Conservation (phyloP, 371 early-diverging fungal species). For the Mortierella sp. region DNA sequence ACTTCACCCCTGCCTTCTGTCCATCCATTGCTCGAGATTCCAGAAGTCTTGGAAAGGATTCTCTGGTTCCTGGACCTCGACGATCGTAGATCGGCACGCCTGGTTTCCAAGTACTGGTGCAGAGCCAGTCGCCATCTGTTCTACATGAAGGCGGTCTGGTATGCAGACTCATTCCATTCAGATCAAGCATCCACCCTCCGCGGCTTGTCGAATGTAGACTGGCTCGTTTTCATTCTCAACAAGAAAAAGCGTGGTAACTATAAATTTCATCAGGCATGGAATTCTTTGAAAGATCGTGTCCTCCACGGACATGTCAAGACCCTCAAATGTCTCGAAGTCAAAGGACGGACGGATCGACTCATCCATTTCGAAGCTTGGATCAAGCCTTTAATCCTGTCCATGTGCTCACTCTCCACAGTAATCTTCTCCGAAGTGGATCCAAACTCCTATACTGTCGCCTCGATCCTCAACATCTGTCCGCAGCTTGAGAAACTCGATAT, state of each 20-base stretch:
- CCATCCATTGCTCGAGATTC: constrained; percentile 6
- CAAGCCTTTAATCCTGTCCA: constrained; percentile 8
- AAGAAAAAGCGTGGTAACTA: constrained; percentile 1
- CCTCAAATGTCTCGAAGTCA: neutral
- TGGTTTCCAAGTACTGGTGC: constrained; percentile 23
- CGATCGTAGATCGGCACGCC: constrained; percentile 9
- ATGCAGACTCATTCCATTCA: constrained; percentile 5
- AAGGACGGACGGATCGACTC: neutral
- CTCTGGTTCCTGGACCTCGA: constrained; percentile 8
- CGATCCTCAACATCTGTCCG: constrained; percentile 16
- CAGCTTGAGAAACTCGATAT: constrained; percentile 2
- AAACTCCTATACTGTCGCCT: constrained; percentile 3
- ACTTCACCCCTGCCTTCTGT: no score
- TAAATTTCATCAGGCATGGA: constrained; percentile 10
- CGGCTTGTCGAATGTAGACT: neutral
- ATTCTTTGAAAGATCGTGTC: constrained; percentile 4
- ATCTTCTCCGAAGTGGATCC: neutral
- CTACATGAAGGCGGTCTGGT: constrained; percentile 7
- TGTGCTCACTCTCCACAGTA: constrained; percentile 3
- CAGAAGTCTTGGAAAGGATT: constrained; percentile 18
- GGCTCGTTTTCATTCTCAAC: neutral
- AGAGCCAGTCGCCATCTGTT: constrained; percentile 7
- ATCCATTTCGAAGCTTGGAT: constrained; percentile 10
- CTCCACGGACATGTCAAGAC: neutral
- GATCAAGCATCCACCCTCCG: constrained; percentile 4